phyloP scores from a whole-genome alignment of 176 grass and related monocot genomes.

The Canna indica region DNA sequence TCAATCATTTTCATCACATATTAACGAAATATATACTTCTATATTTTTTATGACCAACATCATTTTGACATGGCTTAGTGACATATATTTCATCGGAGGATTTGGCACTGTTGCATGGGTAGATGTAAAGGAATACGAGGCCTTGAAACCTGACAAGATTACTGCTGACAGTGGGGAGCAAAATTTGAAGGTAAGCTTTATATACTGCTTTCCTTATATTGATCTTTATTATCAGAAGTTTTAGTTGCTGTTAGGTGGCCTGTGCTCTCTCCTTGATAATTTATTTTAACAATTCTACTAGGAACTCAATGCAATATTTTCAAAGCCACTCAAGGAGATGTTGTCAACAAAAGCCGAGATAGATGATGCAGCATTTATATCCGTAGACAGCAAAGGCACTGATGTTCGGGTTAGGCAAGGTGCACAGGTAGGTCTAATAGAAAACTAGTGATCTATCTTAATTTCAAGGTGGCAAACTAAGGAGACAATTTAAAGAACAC shows the following conservation, averaged over 20 bases:
- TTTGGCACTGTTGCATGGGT: constrained; percentile 96
- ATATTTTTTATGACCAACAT: neutral
- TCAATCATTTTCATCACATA: neutral
- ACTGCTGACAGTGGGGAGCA: constrained; percentile 75
- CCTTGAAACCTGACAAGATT: constrained; percentile 78
- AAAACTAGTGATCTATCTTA: neutral
- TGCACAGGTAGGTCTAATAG: constrained; percentile 50
- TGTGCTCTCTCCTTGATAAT: neutral
- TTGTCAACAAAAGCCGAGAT: constrained; percentile 75
- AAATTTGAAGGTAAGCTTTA: constrained; percentile 67
- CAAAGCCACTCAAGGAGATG: constrained; percentile 67
- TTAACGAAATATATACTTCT: neutral
- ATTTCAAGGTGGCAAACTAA: neutral
- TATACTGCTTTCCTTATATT: neutral
- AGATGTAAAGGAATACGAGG: constrained; percentile 87
- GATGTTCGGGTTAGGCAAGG: constrained; percentile 89
- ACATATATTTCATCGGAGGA: constrained; percentile 98
- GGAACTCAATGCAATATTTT: constrained; percentile 90
- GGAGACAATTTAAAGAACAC: no score
- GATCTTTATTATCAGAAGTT: neutral
- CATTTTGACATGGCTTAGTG: constrained; percentile 27
- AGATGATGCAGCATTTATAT: constrained; percentile 95
- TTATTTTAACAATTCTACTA: constrained; percentile 12
- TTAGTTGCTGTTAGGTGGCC: neutral
- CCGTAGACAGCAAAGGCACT: constrained; percentile 93